Percentiles rank a stretch among this genome's conserved stretches.
phyloP scores from a whole-genome alignment of 163 green algal species.

The Scenedesmus sp. region DNA sequence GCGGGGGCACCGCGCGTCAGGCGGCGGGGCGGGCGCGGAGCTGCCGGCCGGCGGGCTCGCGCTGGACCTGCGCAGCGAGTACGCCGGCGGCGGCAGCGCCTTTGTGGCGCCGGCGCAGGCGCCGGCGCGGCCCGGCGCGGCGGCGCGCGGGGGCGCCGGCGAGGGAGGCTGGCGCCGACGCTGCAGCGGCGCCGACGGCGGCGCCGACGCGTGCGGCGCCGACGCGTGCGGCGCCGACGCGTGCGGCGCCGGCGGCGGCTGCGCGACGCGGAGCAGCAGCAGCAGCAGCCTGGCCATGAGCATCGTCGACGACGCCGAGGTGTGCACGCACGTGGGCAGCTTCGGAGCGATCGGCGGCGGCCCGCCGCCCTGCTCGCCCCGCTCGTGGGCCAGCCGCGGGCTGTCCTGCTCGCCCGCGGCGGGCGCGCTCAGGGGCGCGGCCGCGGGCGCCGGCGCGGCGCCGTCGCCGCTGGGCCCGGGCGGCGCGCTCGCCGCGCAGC shows the following conservation, averaged over 20 bases:
- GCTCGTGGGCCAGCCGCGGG: no score
- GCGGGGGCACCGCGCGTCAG: no score
- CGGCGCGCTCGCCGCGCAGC: not conserved
- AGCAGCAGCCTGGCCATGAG: constrained; percentile 35
- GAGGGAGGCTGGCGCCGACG: not conserved
- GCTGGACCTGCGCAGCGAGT: constrained; percentile 32
- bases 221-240: not conserved
- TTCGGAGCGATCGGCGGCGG: constrained; percentile 25
- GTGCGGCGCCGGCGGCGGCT: not conserved
- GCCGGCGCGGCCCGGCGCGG: not conserved
- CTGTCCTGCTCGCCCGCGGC: no score
- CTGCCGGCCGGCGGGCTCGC: constrained; percentile 6
- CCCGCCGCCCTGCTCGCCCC: not conserved
- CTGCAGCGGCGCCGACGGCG: constrained; percentile 3
- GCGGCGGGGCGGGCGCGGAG: not conserved
- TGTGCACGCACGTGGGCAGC: constrained; percentile 5
- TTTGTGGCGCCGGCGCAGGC: constrained; percentile 25
- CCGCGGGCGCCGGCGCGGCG: not conserved
- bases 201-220: not conserved
- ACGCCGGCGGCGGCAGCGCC: constrained; percentile 19
- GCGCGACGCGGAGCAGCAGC: constrained; percentile 12
- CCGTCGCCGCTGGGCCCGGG: not conserved
- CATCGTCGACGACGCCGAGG: constrained; percentile 24
- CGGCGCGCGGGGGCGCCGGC: not conserved
- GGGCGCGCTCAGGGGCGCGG: not conserved